Percentiles rank a stretch among this genome's conserved stretches.
phyloP scores from a whole-genome alignment of 2,329 filamentous ascomycete genomes.

The Aspergillus terreus region DNA sequence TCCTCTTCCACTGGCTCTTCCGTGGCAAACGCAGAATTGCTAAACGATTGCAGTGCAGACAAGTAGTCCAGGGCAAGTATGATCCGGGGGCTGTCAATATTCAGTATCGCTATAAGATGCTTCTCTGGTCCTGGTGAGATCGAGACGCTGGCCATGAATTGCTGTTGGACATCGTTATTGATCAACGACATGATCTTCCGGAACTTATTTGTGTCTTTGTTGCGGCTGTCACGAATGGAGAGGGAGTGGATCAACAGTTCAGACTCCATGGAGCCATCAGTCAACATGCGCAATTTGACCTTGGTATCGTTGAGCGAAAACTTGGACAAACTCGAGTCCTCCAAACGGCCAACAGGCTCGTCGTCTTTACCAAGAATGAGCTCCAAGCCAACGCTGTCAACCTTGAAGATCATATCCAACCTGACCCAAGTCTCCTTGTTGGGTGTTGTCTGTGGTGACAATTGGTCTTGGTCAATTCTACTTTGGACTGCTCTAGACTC shows the following conservation, averaged over 20 bases:
- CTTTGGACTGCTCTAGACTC: conserved; percentile 51
- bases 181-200: conserved; percentile 96
- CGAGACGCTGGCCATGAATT: conserved; percentile 96
- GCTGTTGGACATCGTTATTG: conserved; percentile 86
- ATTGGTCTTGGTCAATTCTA: conserved; percentile 46
- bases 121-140: conserved; percentile 81
- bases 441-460: conserved; percentile 67
- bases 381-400: conserved; percentile 83
- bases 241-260: conserved; percentile 93
- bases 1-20: conserved; percentile 43
- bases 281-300: conserved; percentile 88
- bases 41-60: conserved; percentile 81
- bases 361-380: conserved; percentile 73
- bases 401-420: conserved; percentile 85
- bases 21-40: conserved; percentile 63
- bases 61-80: conserved; percentile 96
- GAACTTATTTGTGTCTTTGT: conserved; percentile 88
- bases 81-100: conserved; percentile 87
- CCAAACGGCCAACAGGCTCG: conserved; percentile 72
- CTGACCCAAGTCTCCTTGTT: conserved; percentile 80
- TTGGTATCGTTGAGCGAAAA: conserved; percentile 93
- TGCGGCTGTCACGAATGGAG: conserved; percentile 89
- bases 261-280: conserved; percentile 84
- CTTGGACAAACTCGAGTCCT: conserved; percentile 78
- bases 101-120: conserved; percentile 84